A percentile compares a stretch with the other conserved stretches of the same genome.
Evolutionary conservation across 768 basidiomycete genomes (phyloP).

Genomic region (Clitopilus hobsonii): DNA sequence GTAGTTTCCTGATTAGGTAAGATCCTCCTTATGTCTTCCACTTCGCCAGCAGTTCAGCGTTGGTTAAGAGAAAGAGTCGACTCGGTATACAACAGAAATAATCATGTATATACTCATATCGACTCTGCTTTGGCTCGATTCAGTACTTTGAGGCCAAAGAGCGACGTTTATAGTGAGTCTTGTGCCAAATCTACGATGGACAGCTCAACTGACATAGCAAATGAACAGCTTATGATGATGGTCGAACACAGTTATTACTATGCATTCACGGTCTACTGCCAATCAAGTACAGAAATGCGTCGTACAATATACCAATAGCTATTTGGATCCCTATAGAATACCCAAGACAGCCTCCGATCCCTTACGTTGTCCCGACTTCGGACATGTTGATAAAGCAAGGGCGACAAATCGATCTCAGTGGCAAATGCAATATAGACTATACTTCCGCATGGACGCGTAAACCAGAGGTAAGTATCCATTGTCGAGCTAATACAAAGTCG

Average conservation of each 20-base stretch:
- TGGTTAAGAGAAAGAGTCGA: constrained; percentile 1
- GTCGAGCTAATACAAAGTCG: background rate
- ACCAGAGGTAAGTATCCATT: constrained; percentile 58
- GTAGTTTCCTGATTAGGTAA: background rate
- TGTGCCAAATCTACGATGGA: constrained; percentile 1
- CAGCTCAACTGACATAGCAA: constrained; percentile 10
- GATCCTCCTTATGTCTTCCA: background rate
- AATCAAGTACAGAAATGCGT: constrained; percentile 66
- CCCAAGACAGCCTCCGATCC: constrained; percentile 76
- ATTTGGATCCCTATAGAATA: constrained; percentile 87
- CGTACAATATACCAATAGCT: constrained; percentile 93
- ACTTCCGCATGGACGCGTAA: constrained; percentile 76
- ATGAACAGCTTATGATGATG: constrained; percentile 82
- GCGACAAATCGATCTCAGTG: constrained; percentile 76
- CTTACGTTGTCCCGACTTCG: constrained; percentile 87
- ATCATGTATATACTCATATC: constrained; percentile 60
- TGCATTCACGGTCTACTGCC: constrained; percentile 90
- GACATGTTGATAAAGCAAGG: constrained; percentile 86
- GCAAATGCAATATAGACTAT: constrained; percentile 65
- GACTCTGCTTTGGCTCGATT: constrained; percentile 52
- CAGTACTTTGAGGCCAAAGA: constrained; percentile 65
- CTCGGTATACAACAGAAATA: background rate
- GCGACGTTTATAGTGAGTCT: constrained; percentile 72
- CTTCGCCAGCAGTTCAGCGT: background rate
- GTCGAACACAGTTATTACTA: constrained; percentile 86